Base-by-base conservation (phyloP, 257 asterid species). In the Paulownia fortunei region DNA sequence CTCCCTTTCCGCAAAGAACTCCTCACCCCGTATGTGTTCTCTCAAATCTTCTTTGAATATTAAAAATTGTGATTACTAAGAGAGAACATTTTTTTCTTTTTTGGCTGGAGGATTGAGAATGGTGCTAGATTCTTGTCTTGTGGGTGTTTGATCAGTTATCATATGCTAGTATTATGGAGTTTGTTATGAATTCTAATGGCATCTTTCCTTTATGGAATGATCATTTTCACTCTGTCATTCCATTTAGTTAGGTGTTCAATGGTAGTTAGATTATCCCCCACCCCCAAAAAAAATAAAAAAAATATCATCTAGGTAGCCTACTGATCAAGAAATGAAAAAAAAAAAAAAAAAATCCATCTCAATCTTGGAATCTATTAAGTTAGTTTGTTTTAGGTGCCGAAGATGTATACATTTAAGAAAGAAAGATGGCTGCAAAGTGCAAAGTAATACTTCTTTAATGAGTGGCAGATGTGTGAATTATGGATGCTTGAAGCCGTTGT, bases 1-100 rank as follows among this genome's bases (percentile, higher is more conserved):
- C 86, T 79, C 30, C 97, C 97, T 71, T 91, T 89, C 77, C 96
- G 95, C 61, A 89, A 46, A 84, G 84, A 92, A 71, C 92, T 92
- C 63, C 89, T 89, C 23, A 91, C 98, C 4, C 95, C 98, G 97
- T 94, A 71, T 4, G 73, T 68, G 0, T n/a, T 18, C 56, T 79
- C 37, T 72, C 66, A 2, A 55, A 34, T 42, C 46, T 52, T 42
- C 13, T 16, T 55, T 19, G 23, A 6, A 10, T 30, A 13, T 9
- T 8, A 39, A 4, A 6, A 30, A 0, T 24, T 37, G 9, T 72
- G 44, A 23, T 8, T 27, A 18, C 42, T 2, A 32, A 10, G 9
- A 18, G 30, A 7, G 18, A 7, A 2, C 51, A 3, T 1, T 3
- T 19, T 62, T 32, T 15, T 32, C 0, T 0, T 21, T 66, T 41